These are phyloP conservation scores for Kodamaea jinghongensis DNA, from an alignment of 805 yeast species.

Conservation along the genomic window DNA sequence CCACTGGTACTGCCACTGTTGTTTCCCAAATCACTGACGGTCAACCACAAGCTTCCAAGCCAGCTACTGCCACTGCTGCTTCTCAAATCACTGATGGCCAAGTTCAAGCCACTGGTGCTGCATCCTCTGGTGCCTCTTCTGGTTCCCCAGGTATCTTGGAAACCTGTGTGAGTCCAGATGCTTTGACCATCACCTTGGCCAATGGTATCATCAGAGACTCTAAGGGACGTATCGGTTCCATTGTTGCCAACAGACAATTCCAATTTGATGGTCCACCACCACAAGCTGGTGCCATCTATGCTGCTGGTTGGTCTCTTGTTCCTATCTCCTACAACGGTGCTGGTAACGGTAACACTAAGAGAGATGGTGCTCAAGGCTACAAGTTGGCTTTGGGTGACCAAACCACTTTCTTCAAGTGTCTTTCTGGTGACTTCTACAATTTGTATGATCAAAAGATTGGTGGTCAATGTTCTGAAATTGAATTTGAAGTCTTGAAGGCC, in stretches of 20 bases:
- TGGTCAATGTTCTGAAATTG: slow-evolving; percentile 49
- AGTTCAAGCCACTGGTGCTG: slow-evolving; percentile 19
- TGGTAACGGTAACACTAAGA: slow-evolving; percentile 8
- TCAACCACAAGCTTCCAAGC: slow-evolving; percentile 29
- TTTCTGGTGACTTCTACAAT: slow-evolving; percentile 76
- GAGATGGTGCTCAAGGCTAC: slow-evolving; percentile 36
- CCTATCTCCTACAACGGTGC: slow-evolving; percentile 15
- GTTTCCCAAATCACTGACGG: slow-evolving; percentile 41
- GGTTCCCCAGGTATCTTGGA: slow-evolving; percentile 10
- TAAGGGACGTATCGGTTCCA: slow-evolving; percentile 69
- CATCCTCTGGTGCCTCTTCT: slow-evolving; percentile 5
- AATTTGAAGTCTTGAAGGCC: slow-evolving; percentile 16
- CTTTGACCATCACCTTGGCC: slow-evolving; percentile 56
- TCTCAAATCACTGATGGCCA: slow-evolving; percentile 32
- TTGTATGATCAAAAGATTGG: slow-evolving; percentile 65
- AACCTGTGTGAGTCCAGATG: slow-evolving; percentile 21
- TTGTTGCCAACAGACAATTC: slow-evolving; percentile 80
- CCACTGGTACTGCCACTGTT: slow-evolving; percentile 18
- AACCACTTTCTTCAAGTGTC: slow-evolving; percentile 68
- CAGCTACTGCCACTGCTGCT: slow-evolving; percentile 24
- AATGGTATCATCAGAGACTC: slow-evolving; percentile 54
- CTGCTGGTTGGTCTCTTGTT: slow-evolving; percentile 26
- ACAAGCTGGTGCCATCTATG: slow-evolving; percentile 47
- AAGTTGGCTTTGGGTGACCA: slow-evolving; percentile 63
- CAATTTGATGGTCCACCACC: slow-evolving; percentile 82